Conservation (phyloP, 768 basidiomycete genomes). For the Kondoa malvinella region DNA sequence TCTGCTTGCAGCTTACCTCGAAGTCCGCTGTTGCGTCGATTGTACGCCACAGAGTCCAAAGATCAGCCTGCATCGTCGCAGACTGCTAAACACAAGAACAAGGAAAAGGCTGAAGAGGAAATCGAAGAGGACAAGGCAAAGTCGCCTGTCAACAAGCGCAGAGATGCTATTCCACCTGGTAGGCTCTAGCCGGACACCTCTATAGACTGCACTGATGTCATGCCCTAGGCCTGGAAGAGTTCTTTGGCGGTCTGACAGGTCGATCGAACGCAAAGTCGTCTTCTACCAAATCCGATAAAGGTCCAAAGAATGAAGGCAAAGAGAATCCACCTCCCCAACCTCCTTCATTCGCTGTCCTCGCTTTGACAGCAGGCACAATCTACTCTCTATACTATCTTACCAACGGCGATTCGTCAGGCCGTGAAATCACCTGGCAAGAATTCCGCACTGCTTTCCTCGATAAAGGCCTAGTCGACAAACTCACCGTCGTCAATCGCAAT, state of each 20-base stretch:
- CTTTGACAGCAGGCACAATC: conserved; percentile 11
- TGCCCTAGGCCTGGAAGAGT: conserved; percentile 22
- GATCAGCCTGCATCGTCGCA: conserved; percentile 2
- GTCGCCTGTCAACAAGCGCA: neutral
- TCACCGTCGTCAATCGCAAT: conserved; percentile 75
- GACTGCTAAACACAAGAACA: neutral
- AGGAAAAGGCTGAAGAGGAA: conserved; percentile 1
- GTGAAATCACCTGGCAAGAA: conserved; percentile 99
- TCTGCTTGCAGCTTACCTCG: no score
- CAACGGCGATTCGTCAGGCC: conserved; percentile 5
- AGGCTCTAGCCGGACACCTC: neutral
- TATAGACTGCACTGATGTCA: conserved; percentile 4
- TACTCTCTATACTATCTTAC: conserved; percentile 24
- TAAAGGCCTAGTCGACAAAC: conserved; percentile 85
- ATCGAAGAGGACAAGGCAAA: conserved; percentile 7
- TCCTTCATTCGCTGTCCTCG: conserved; percentile 5
- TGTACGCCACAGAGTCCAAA: neutral
- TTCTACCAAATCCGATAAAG: conserved; percentile 6
- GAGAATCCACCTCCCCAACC: conserved; percentile 6
- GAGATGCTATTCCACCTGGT: conserved; percentile 2
- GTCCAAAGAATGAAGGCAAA: conserved; percentile 10
- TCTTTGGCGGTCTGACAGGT: conserved; percentile 25
- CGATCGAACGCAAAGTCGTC: conserved; percentile 13
- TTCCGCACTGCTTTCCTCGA: conserved; percentile 93
- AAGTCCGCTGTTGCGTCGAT: neutral